Base-by-base conservation (phyloP, 352 stramenopile species). In the Phytophthora podocarpi region DNA sequence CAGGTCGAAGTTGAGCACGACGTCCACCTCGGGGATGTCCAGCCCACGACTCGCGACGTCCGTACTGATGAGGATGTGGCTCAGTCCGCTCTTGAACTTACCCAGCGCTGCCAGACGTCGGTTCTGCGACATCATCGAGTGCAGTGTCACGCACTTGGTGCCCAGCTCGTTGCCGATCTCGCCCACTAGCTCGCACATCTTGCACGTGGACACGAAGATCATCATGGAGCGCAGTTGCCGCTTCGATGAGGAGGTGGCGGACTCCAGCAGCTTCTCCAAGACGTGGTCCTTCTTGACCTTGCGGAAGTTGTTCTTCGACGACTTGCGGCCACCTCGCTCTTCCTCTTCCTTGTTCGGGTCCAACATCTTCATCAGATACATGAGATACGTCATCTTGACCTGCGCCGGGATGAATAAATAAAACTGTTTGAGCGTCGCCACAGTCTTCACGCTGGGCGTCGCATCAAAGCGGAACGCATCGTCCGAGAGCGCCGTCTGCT, bases 1-100 rank as follows among this genome's bases (percentile, higher is more conserved):
- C 18, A 99, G 59, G 72, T 99, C 97, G 32, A 96, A 98, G 72
- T 99, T 99, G 36, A 99, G 76, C 18, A 99, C 98, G 3, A 99
- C 73, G 67, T 99, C 96, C 10, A 98, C 92, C 52, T 96, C 80
- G 0, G 96, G 96, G 43, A 99, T 98, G 64, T 99, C 97, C 15
- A 99, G 72, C 20, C 97, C 98, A 49, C 98, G 85, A 66, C 83
- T 97, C 12, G 97, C 97, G 12, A 99, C 96, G 72, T 99, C 97
- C 24, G 98, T 99, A 37, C 93, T 97, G 34, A 99, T 90, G 31
- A 99, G 74, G 9, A 99, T 87, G 34, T 87, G 79, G 32, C 90
- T 96, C 27, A 93, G 63, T 21, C 96, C 89, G 31, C 89, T 97
- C 74, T 98, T 98, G 74, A 99, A 99, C 72, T 98, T 99, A 28